Evolutionary conservation across 768 basidiomycete genomes (phyloP), one percentile per base, ranked within the genome.

Genomic region (Termitomyces sp.): DNA sequence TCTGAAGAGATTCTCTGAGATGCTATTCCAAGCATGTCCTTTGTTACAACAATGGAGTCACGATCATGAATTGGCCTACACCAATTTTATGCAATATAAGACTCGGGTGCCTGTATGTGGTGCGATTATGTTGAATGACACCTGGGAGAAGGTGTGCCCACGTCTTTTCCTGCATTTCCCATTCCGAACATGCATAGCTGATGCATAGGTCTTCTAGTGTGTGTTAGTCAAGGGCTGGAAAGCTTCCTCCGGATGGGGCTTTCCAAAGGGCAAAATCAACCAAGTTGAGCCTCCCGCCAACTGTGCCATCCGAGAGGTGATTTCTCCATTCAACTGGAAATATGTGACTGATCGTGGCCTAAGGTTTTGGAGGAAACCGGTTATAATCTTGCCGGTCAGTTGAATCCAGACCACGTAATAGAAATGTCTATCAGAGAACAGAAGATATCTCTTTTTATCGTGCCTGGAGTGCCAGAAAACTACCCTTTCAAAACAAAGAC

Each of bases 231-330:
- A 97, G 73, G 97, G 97, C 7, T 98, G 93, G 93, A 98, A 97
- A 72, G 85, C 92, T 36, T 91, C 88, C 20, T 91, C 97, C 2
- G 92, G 94, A 7, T 99, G 97, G 97, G 90, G 93, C n/a, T 99
- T 98, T 72, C 97, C 97, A 7, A 92, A 96, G 69, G 97, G 97
- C n/a, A 99, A 99, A 75, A 98, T 98, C 71, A 99, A 99, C 66
- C 88, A 95, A 69, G 83, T 90, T 59, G 97, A 99, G 69, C 84
- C 88, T 8, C 82, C 87, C 56, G 80, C 82, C 50, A 81, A 80
- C 55, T 99, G 97, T 72, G 97, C 96, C 2, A 80, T 91, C 54
- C 86, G 97, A 70, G 97, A 99, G 77, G 96, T 95, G 61, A 55
- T 83, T 66, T 10, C 8, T 58, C 53, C 54, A 24, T 36, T 43